Evolutionary conservation across 257 asterid species (phyloP).

Genomic region (Hygrophila difformis): DNA sequence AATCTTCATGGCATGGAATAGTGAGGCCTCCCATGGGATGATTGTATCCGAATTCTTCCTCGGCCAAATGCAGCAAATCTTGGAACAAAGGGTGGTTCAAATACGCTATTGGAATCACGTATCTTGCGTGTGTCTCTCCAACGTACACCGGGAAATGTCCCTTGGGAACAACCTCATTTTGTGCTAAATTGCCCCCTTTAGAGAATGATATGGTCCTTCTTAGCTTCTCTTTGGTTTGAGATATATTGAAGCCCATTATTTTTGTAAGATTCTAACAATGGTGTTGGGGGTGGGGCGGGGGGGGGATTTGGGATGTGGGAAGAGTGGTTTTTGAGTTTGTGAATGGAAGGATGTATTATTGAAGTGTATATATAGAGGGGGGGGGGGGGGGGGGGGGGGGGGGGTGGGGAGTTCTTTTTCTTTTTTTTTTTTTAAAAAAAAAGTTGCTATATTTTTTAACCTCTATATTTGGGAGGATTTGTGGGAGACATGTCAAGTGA

Average conservation of each 20-base stretch:
- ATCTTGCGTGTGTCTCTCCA: conserved; percentile 25
- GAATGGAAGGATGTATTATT: neutral
- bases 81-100: conserved; percentile 35
- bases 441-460: too few species aligned
- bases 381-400: too few species aligned
- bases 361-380: conserved; percentile 13
- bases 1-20: conserved; percentile 29
- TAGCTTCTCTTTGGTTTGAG: conserved; percentile 18
- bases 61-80: conserved; percentile 24
- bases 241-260: conserved; percentile 26
- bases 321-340: conserved; percentile 1
- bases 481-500: conserved; percentile 26
- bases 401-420: too few species aligned
- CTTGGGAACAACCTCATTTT: conserved; percentile 21
- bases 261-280: too few species aligned
- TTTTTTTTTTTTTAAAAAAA: too few species aligned
- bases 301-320: too few species aligned
- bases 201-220: conserved; percentile 22
- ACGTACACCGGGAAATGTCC: conserved; percentile 38
- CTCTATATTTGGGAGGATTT: neutral
- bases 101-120: conserved; percentile 28
- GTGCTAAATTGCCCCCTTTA: conserved; percentile 15
- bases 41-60: conserved; percentile 31
- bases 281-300: too few species aligned
- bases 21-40: conserved; percentile 40